Evolutionary conservation across 2,329 filamentous ascomycete genomes (phyloP), one percentile per base, ranked within the genome.

Genomic region (Bipolaris bicolor): DNA sequence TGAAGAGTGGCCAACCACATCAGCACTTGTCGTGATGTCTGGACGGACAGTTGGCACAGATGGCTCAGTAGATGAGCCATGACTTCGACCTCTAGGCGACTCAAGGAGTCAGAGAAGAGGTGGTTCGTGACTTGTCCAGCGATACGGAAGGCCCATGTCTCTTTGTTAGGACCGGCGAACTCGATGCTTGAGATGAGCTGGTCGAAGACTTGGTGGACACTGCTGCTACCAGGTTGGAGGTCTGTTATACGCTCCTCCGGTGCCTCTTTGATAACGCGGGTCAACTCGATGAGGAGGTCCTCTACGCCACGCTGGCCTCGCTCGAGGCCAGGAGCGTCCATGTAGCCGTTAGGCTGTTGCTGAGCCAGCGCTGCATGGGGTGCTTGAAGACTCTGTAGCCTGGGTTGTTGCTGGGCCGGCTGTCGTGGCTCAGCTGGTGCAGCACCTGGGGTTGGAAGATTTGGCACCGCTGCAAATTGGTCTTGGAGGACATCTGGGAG

Each of bases 401-500:
- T 77, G 37, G 73, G 80, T 62, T 69, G 72, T 63, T 86, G 83
- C 64, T 86, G 83, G 15, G 81, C 76, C 43, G 82, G 80, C 62
- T 84, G 81, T 62, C 86, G 83, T 41, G 86, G 84, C 55, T 88
- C 78, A 20, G 84, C 84, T 44, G 86, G 86, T 47, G 83, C 82
- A 60, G 88, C 86, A 43, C 85, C 85, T 15, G 85, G 85, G 7
- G 86, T 86, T 5, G 85, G 84, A 43, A 89, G 77, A 64, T 83
- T 88, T 1, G 86, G 84, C 58, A 88, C 83, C 24, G 81, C 75
- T 10, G 83, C 78, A 57, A 86, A 87, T 29, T 83, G 79, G 62
- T 88, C 86, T 64, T 87, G 85, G 33, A 88, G 78, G 15, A 88
- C 82, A 66, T 88, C 86, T 10, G 84, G 83, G 49, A 88, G 74